A percentile compares a stretch with the other conserved stretches of the same genome.
These are phyloP conservation scores for Onygena corvina DNA, from an alignment of 2,329 filamentous ascomycete species.

Conservation along the genomic window DNA sequence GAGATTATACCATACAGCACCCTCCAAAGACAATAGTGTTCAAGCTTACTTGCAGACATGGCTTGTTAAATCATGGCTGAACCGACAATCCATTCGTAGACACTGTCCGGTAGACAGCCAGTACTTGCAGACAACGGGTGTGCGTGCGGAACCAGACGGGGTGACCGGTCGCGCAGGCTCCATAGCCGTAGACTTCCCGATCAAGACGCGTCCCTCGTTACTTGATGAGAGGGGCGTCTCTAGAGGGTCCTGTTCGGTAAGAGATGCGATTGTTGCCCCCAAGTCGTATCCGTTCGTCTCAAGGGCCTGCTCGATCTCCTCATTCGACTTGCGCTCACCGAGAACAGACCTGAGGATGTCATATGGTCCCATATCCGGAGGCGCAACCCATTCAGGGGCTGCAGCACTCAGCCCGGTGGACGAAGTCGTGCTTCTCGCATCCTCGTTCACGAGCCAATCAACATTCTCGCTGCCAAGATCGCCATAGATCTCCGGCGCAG, in stretches of 20 bases:
- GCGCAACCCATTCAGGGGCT: slow-evolving; percentile 67
- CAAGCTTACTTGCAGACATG: slow-evolving; percentile 89
- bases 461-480: slow-evolving; percentile 90
- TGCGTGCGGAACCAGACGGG: slow-evolving; percentile 63
- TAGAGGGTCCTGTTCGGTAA: slow-evolving; percentile 61
- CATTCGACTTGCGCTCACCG: slow-evolving; percentile 75
- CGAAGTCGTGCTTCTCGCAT: slow-evolving; percentile 66
- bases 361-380: slow-evolving; percentile 90
- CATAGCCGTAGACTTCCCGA: slow-evolving; percentile 80
- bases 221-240: slow-evolving; percentile 39
- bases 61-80: slow-evolving; percentile 89
- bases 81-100: slow-evolving; percentile 86
- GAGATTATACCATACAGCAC: slow-evolving; percentile 17
- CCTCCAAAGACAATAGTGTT: no score
- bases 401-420: slow-evolving; percentile 69
- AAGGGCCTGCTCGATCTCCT: slow-evolving; percentile 86
- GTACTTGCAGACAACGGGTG: slow-evolving; percentile 90
- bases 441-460: slow-evolving; percentile 87
- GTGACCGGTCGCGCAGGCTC: slow-evolving; percentile 61
- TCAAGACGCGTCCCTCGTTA: slow-evolving; percentile 56
- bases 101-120: slow-evolving; percentile 93
- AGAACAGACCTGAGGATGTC: slow-evolving; percentile 95
- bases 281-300: slow-evolving; percentile 85
- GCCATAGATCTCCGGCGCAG: slow-evolving; percentile 73
- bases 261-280: slow-evolving; percentile 74